Base-by-base conservation (phyloP, 495 filamentous ascomycete species). In the Talaromyces adpressus region DNA sequence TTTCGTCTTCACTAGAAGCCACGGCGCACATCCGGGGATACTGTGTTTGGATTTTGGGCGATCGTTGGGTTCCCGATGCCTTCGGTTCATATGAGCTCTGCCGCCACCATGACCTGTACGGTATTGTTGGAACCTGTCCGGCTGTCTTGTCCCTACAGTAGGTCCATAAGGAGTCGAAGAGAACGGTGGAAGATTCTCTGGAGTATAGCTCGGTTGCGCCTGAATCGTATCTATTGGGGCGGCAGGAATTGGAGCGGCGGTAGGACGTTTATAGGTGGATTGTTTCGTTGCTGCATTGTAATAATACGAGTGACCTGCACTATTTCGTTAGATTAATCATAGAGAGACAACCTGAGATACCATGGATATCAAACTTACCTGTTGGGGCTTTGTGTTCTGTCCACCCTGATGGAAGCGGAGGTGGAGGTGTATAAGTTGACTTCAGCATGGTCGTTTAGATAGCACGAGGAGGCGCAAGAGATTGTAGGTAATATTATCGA, bases 1-100 rank as follows among this genome's bases (percentile, higher is more conserved):
- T 68, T 91, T 97, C 5, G 94, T 98, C 68, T 90, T 90, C 29
- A 98, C 92, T 3, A 98, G 79, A 7, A 96, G 72, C 94, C 94
- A 98, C n/a, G 92, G 91, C 54, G 87, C 86, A 70, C 86, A 90
- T 29, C 87, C 87, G 3, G 91, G 91, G 59, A 98, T 92, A 22
- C 79, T 65, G 64, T 90, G 81, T 72, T 90, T 93, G 27, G 85
- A 86, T 74, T 87, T 92, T 18, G 94, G 93, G 63, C 90, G 83
- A 74, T 98, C 94, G 61, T 77, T 75, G 6, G 87, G 88, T 57
- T 90, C 85, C 7, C 81, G 77, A 30, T 75, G 76, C 49, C 72
- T 82, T 45, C 81, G 81, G 34, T 85, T 83, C 11, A 84, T 81
- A 52, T 79, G 71, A 27, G 77, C 74, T 65, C 70, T 80, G 51